Evolutionary conservation across 768 basidiomycete genomes (phyloP), one percentile per base, ranked within the genome.

Genomic region (Suillus bovinus): DNA sequence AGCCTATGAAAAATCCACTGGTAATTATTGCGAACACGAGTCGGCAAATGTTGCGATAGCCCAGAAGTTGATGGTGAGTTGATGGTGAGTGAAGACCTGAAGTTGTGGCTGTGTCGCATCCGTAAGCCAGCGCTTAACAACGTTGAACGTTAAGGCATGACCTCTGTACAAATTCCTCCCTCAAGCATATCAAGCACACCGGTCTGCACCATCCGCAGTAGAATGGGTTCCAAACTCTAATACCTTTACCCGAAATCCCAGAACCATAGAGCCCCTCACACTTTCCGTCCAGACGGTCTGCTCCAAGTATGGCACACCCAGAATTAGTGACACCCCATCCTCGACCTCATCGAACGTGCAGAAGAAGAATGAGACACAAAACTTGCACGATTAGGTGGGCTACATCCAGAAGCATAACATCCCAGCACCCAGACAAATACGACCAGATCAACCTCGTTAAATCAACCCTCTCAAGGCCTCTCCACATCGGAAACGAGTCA

Each of bases 371-470:
- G 84, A 82, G 68, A 73, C 13, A 64, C 63, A 3, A 79, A 80
- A 67, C 60, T 77, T 11, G 62, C 63, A 0, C 69, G 70, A n/a
- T n/a, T n/a, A 78, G 81, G 80, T 84, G 83, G 82, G 65, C 71
- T 85, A 82, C 67, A 79, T 79, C 27, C 63, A 76, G 52, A 64
- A 75, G 39, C 68, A 84, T 67, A 72, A 81, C 41, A 79, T 86
- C 22, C 22, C 79, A 78, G 57, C 74, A 85, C 9, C 79, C 80
- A 8, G 84, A 85, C 67, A 84, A 84, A 63, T 86, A 84, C 66
- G 82, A 85, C 67, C 79, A 81, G 59, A 84, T 86, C 58, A 65
- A 72, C 63, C 68, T 80, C 14, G 75, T 70, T 3, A 77, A 77
- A 67, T 61, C 49, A 2, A 9, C 33, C 1, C 61, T 61, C 4